Base-by-base conservation (phyloP, 2,329 filamentous ascomycete genomes). In the Colletotrichum orchidophilum region DNA sequence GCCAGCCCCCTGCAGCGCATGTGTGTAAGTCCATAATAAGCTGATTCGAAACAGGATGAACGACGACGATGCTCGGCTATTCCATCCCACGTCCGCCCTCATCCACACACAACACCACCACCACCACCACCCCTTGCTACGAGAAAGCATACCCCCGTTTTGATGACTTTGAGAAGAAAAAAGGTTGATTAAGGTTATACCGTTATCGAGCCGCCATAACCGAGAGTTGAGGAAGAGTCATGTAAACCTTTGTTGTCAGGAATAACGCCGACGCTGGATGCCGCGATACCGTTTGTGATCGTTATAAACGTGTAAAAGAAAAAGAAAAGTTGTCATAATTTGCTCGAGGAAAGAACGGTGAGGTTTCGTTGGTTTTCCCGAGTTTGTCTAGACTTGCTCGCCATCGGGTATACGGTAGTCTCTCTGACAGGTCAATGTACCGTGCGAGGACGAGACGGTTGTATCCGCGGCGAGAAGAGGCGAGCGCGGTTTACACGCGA, bases 231-330 rank as follows among this genome's bases (percentile, higher is more conserved):
- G 35, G 50, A 64, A 60, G n/a, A 62, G 13, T 53, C 21, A 42
- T 70, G n/a, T 39, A 13, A 62, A 39, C 26, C 26, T 35, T 50
- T 62, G n/a, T 70, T 66, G 66, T 70, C 33, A 54, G 46, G 54
- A 69, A 71, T 46, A 73, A 72, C 69, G 69, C 71, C 71, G 64
- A 69, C 72, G 71, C 71, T 73, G 39, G 69, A 73, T 73, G 71
- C 71, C 71, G 64, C 70, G 70, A 69, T 55, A 72, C 54, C 54
- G 70, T 64, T 64, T 67, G 54, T 11, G 42, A 54, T 71, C 70
- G 62, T 66, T 55, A 63, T 62, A 67, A 66, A 73, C 52, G 67
- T 66, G 27, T 70, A 70, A 64, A 64, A 61, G 53, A 63, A 59
- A 70, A 59, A 64, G 53, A 46, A 50, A 46, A 11, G 18, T 58